Base-by-base conservation (phyloP, 148 eudicot species). In the Beta vulgaris region DNA sequence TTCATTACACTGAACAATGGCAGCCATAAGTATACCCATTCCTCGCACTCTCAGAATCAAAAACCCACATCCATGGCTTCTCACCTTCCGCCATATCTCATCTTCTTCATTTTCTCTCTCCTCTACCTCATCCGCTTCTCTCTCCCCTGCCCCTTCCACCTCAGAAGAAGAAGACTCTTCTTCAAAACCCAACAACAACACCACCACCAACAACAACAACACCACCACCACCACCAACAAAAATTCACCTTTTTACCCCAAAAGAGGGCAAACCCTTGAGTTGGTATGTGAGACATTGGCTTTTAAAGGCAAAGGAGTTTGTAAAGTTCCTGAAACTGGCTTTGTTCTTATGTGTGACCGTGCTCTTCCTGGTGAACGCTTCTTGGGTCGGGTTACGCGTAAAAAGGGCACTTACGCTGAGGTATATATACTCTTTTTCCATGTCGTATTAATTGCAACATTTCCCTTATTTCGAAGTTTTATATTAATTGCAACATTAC, bases 301-400 rank as follows among this genome's bases (percentile, higher is more conserved):
- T 1, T 95, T 89, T 75, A 92, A 88, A 72, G 97, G 96, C 11
- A 95, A 92, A 74, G 97, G 99, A 26, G 54, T 95, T 40, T 95
- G 99, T 49, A 92, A 88, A 73, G 96, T 87, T 55, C 82, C 85
- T 16, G 91, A 84, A 0, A 83, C 93, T 55, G 99, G 99, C 3
- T 95, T 84, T 75, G 90, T 95, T 40, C 83, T 92, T 44, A 88
- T 95, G 96, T 92, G 97, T 78, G 99, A 95, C 77, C 91, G 99
- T 19, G 97, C 91, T 23, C 86, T 95, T 60, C 99, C 99, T 9
- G 99, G 99, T 8, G 99, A 95, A 60, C 87, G 90, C 36, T 92
- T 95, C 57, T 12, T 95, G 39, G 97, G 94, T 2, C 88, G 97
- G 31, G 94, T 95, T 46, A 89, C 97, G 8, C 91, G 99, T 1